phyloP scores from a whole-genome alignment of 2,329 filamentous ascomycete species.

The Hirsutella thompsonii region DNA sequence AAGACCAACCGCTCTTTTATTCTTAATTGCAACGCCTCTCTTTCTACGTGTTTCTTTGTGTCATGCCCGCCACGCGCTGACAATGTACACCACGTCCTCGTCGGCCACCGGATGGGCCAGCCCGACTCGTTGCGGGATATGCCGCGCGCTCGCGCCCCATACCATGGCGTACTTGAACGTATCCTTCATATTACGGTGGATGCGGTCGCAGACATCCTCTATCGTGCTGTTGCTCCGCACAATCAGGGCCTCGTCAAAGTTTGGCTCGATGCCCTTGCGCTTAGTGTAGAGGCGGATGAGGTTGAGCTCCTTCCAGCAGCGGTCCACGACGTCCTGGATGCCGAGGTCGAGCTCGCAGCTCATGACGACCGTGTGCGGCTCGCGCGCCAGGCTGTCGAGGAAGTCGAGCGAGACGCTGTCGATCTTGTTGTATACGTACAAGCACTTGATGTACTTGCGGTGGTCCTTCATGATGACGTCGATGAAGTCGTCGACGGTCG shows the following conservation, averaged over 20 bases:
- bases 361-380: constrained; percentile 94
- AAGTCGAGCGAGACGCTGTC: constrained; percentile 90
- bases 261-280: constrained; percentile 80
- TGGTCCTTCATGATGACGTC: constrained; percentile 99
- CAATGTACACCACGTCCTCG: constrained; percentile 57
- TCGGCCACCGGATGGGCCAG: constrained; percentile 66
- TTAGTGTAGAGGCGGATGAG: constrained; percentile 95
- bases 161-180: constrained; percentile 98
- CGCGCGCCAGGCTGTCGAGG: constrained; percentile 79
- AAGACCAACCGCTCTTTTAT: neutral
- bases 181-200: constrained; percentile 90
- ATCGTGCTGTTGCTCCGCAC: constrained; percentile 79
- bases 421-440: constrained; percentile 99
- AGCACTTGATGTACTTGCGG: constrained; percentile 85
- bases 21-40: neutral
- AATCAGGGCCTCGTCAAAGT: constrained; percentile 85
- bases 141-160: constrained; percentile 91
- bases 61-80: constrained; percentile 50
- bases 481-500: constrained; percentile 95
- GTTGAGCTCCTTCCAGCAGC: constrained; percentile 86
- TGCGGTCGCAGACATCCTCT: constrained; percentile 92
- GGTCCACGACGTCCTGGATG: constrained; percentile 83
- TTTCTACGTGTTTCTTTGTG: neutral
- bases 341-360: constrained; percentile 91
- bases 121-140: constrained; percentile 88